These are phyloP conservation scores for Hirsutella rhossiliensis DNA, from an alignment of 2,329 filamentous ascomycete species.

Conservation along the genomic window DNA sequence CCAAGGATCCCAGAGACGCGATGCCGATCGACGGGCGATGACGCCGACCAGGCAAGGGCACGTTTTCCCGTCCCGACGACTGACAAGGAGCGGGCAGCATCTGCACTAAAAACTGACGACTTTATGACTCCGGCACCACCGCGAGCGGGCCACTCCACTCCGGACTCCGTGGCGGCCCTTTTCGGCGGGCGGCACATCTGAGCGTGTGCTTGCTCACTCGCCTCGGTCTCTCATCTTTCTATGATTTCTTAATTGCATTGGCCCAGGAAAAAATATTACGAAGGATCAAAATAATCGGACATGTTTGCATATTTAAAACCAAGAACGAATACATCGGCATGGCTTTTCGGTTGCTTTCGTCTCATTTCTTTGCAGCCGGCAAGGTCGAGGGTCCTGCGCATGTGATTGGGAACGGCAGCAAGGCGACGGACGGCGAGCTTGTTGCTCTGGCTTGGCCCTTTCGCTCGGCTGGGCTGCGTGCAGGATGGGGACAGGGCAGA, in stretches of 20 bases:
- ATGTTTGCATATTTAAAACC: not conserved
- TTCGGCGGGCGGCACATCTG: not conserved
- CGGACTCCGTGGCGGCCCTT: no score
- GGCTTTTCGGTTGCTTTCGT: not conserved
- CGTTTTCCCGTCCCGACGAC: not conserved
- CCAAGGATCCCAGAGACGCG: constrained; percentile 16
- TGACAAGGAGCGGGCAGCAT: not conserved
- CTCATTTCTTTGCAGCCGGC: no score
- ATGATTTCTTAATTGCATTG: not conserved
- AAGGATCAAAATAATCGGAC: not conserved
- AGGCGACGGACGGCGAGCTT: no score
- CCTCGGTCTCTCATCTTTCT: not conserved
- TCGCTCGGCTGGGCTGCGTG: no score
- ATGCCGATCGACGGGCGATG: constrained; percentile 19
- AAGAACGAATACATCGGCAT: not conserved
- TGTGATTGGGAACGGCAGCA: no score
- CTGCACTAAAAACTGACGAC: not conserved
- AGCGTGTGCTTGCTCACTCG: not conserved
- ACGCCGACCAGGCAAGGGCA: constrained; percentile 4
- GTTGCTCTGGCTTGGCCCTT: no score
- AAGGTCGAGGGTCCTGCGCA: no score
- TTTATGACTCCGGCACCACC: not conserved
- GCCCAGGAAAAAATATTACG: not conserved
- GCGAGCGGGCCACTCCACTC: not conserved
- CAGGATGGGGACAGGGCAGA: no score